These are phyloP conservation scores for Mallotus japonicus DNA, from an alignment of 441 rosid species.

Conservation along the genomic window DNA sequence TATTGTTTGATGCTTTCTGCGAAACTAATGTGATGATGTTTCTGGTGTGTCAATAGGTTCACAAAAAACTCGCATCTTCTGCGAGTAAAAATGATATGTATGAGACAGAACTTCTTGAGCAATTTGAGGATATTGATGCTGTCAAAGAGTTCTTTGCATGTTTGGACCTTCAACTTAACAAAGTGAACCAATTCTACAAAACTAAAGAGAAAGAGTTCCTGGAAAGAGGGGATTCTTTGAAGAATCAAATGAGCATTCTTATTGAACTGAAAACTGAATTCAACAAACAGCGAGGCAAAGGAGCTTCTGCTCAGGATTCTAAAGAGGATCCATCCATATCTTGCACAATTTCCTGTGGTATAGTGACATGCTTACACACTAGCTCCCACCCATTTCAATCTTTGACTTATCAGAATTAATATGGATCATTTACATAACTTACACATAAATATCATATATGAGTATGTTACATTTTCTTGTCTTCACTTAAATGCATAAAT, in stretches of 20 bases:
- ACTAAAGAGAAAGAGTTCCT: slow-evolving; percentile 82
- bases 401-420: too few species aligned
- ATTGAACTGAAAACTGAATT: slow-evolving; percentile 59
- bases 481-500: background rate
- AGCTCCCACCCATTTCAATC: background rate
- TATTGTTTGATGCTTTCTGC: background rate
- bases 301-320: slow-evolving; percentile 43
- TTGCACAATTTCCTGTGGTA: slow-evolving; percentile 77
- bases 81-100: slow-evolving; percentile 66
- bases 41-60: slow-evolving; percentile 52
- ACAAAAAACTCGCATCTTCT: slow-evolving; percentile 71
- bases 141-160: slow-evolving; percentile 75
- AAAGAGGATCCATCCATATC: slow-evolving; percentile 75
- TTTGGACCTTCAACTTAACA: slow-evolving; percentile 80
- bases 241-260: slow-evolving; percentile 86
- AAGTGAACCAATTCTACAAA: slow-evolving; percentile 84
- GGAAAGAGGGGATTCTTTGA: slow-evolving; percentile 84
- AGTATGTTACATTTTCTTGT: slow-evolving; percentile 16
- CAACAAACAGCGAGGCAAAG: slow-evolving; percentile 46
- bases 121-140: slow-evolving; percentile 69
- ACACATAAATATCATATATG: background rate
- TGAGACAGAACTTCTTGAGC: slow-evolving; percentile 86
- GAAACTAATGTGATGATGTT: background rate
- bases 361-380: too few species aligned
- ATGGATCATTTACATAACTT: background rate